phyloP scores from a whole-genome alignment of 495 filamentous ascomycete genomes.

The Articulospora tetracladia region DNA sequence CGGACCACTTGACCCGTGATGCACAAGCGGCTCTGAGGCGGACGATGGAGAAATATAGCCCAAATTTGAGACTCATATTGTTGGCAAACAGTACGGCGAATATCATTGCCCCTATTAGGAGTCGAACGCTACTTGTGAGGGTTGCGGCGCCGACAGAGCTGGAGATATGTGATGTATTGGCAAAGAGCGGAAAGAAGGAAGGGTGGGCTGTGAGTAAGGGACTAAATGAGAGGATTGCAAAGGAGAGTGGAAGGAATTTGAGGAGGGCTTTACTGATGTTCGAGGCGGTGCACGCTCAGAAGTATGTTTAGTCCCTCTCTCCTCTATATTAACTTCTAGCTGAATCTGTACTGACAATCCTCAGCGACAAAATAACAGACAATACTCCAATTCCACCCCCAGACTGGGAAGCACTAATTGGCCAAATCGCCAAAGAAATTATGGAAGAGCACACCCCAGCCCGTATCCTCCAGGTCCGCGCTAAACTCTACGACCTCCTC shows the following conservation, averaged over 20 bases:
- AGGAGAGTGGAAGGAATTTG: slow-evolving; percentile 89
- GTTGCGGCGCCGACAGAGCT: slow-evolving; percentile 84
- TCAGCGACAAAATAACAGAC: slow-evolving; percentile 86
- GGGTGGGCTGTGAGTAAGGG: slow-evolving; percentile 65
- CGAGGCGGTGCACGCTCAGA: slow-evolving; percentile 94
- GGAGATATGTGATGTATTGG: slow-evolving; percentile 78
- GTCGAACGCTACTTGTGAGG: slow-evolving; percentile 81
- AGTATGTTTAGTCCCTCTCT: slow-evolving; percentile 50
- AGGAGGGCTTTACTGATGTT: slow-evolving; percentile 89
- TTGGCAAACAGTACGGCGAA: slow-evolving; percentile 93
- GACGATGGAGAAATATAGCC: slow-evolving; percentile 99
- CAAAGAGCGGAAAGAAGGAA: slow-evolving; percentile 70
- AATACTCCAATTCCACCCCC: slow-evolving; percentile 86
- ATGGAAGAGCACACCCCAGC: slow-evolving; percentile 86
- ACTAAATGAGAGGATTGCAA: slow-evolving; percentile 78
- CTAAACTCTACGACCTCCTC: slow-evolving; percentile 91
- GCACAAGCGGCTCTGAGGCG: slow-evolving; percentile 91
- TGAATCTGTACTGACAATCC: not conserved
- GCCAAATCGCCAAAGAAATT: slow-evolving; percentile 84
- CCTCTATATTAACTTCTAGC: not conserved
- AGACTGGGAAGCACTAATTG: slow-evolving; percentile 91
- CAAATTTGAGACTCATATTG: slow-evolving; percentile 86
- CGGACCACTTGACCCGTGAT: slow-evolving; percentile 91
- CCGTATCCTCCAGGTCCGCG: slow-evolving; percentile 77
- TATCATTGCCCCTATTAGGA: slow-evolving; percentile 95